phyloP scores from a whole-genome alignment of 2,329 filamentous ascomycete genomes.

The Paracamarosporium sp. region DNA sequence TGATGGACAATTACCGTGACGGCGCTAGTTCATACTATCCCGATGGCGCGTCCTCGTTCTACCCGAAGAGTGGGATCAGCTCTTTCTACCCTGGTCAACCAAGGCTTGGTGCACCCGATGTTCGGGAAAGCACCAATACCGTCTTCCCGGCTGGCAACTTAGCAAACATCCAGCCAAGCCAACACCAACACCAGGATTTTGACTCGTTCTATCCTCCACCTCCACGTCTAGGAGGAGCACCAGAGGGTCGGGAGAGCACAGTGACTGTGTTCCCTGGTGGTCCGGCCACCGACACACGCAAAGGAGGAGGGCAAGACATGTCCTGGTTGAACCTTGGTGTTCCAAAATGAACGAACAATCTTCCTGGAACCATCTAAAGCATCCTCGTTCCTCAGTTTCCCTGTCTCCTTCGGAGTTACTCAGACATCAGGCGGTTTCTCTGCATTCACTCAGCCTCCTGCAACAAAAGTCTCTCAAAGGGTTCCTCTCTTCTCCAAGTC shows the following conservation, averaged over 20 bases:
- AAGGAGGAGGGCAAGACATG: constrained; percentile 65
- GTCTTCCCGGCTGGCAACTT: constrained; percentile 27
- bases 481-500: constrained; percentile 3
- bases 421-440: constrained; percentile 12
- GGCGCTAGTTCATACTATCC: constrained; percentile 59
- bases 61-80: constrained; percentile 64
- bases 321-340: constrained; percentile 78
- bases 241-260: constrained; percentile 66
- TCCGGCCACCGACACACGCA: constrained; percentile 20
- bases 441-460: constrained; percentile 16
- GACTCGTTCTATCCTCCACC: constrained; percentile 52
- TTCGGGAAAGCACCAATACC: constrained; percentile 64
- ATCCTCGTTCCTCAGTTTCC: constrained; percentile 1
- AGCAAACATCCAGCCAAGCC: constrained; percentile 17
- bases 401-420: constrained; percentile 8
- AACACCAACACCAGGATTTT: constrained; percentile 58
- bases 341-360: constrained; percentile 26
- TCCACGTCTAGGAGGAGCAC: constrained; percentile 61
- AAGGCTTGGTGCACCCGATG: constrained; percentile 65
- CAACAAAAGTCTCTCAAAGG: constrained; percentile 19
- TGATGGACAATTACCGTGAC: constrained; percentile 56
- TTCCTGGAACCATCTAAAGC: constrained; percentile 4
- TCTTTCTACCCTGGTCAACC: constrained; percentile 48
- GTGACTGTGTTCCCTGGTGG: constrained; percentile 38
- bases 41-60: constrained; percentile 42